Percentiles rank a stretch among this genome's conserved stretches.
These are phyloP conservation scores for Juglanconis oblonga DNA, from an alignment of 2,329 filamentous ascomycete genomes.

Conservation along the genomic window DNA sequence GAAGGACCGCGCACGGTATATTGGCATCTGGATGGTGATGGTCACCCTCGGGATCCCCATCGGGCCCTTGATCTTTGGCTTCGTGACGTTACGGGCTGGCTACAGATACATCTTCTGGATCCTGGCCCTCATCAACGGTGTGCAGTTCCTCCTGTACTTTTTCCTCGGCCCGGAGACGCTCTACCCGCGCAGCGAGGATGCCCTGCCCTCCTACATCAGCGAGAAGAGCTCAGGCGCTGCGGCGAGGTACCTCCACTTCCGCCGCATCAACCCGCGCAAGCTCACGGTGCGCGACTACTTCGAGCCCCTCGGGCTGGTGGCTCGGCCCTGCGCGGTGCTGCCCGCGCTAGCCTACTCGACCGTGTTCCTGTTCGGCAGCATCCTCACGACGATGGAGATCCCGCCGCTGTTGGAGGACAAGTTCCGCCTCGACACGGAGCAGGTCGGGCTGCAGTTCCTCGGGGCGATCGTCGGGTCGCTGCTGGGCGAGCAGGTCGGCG, in stretches of 20 bases:
- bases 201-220: conserved; percentile 16
- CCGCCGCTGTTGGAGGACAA: conserved; percentile 53
- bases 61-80: conserved; percentile 23
- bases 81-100: conserved; percentile 35
- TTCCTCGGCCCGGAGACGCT: conserved; percentile 52
- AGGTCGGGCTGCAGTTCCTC: conserved; percentile 55
- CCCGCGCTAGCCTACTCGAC: conserved; percentile 50
- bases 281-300: conserved; percentile 46
- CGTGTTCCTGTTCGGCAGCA: conserved; percentile 50
- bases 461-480: conserved; percentile 52
- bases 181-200: conserved; percentile 37
- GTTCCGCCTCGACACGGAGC: conserved; percentile 52
- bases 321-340: conserved; percentile 43
- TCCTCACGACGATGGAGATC: conserved; percentile 54
- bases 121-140: conserved; percentile 35
- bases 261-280: conserved; percentile 48
- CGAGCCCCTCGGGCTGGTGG: conserved; percentile 39
- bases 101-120: conserved; percentile 5
- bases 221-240: conserved; percentile 34
- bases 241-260: conserved; percentile 36
- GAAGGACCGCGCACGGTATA: conserved; percentile 46
- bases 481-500: conserved; percentile 54
- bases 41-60: conserved; percentile 15
- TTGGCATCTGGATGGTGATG: conserved; percentile 48
- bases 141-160: conserved; percentile 52